A percentile compares a stretch with the other conserved stretches of the same genome.
phyloP scores from a whole-genome alignment of 1,139 yeast species.

The Kazachstania sp. region DNA sequence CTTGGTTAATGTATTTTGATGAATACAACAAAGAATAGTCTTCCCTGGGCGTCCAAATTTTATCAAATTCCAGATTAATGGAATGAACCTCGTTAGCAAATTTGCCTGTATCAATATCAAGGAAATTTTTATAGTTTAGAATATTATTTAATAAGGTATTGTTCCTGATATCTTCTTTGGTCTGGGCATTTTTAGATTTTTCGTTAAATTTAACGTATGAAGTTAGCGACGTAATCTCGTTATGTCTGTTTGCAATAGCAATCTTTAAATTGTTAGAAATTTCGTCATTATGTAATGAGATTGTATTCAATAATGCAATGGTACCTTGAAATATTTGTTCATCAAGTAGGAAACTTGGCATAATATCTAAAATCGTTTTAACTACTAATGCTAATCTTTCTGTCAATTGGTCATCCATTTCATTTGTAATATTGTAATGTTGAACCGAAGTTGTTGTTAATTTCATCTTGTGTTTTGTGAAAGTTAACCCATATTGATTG shows the following conservation, averaged over 20 bases:
- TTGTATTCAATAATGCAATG: constrained; percentile 37
- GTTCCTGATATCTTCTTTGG: not conserved
- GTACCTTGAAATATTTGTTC: constrained; percentile 39
- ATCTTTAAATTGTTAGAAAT: constrained; percentile 38
- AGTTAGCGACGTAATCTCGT: constrained; percentile 34
- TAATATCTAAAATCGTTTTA: constrained; percentile 38
- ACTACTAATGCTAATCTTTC: constrained; percentile 41
- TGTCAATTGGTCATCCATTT: constrained; percentile 33
- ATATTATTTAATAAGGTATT: constrained; percentile 12
- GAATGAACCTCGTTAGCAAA: constrained; percentile 49
- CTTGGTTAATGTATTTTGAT: constrained; percentile 35
- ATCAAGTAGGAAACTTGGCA: constrained; percentile 49
- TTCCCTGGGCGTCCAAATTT: constrained; percentile 64
- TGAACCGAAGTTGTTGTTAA: constrained; percentile 15
- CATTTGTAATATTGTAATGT: constrained; percentile 25
- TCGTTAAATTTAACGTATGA: constrained; percentile 12
- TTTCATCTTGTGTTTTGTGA: constrained; percentile 27
- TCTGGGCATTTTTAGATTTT: constrained; percentile 5
- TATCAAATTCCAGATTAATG: constrained; percentile 49
- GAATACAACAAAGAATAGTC: constrained; percentile 52
- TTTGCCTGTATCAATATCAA: constrained; percentile 41
- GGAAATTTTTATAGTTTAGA: constrained; percentile 32
- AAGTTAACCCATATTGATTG: constrained; percentile 36
- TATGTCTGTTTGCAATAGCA: constrained; percentile 36
- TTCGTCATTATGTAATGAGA: constrained; percentile 41